Evolutionary conservation across 768 basidiomycete species (phyloP).

Genomic region (Phlegmacium glaucopus): DNA sequence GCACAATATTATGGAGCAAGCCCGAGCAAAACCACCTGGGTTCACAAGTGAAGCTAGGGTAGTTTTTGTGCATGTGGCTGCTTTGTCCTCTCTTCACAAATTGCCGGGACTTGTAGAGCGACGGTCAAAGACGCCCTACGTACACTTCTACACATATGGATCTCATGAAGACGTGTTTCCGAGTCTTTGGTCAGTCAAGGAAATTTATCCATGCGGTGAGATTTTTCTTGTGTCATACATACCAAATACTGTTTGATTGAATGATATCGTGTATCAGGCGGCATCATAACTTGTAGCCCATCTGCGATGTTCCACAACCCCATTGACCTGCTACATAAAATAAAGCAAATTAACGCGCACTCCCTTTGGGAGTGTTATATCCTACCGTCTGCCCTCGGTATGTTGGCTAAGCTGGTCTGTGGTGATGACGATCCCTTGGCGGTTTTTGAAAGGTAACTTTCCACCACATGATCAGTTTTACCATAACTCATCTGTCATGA

Average conservation of each 20-base stretch:
- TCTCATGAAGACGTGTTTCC: constrained; percentile 52
- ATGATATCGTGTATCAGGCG: constrained; percentile 41
- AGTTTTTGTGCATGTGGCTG: constrained; percentile 66
- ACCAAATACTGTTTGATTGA: no score
- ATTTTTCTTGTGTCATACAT: not conserved
- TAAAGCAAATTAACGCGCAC: constrained; percentile 52
- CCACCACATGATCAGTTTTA: not conserved
- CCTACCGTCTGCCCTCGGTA: constrained; percentile 59
- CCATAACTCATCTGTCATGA: not conserved
- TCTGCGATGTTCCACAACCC: constrained; percentile 55
- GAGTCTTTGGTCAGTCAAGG: constrained; percentile 56
- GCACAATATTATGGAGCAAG: constrained; percentile 39
- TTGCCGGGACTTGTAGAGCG: constrained; percentile 49
- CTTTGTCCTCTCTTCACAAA: constrained; percentile 44
- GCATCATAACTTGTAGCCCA: constrained; percentile 69
- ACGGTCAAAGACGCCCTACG: constrained; percentile 37
- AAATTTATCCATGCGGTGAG: constrained; percentile 68
- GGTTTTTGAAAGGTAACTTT: constrained; percentile 37
- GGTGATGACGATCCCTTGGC: constrained; percentile 36
- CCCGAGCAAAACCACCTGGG: constrained; percentile 35
- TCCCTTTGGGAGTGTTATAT: constrained; percentile 70
- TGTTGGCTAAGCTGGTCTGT: constrained; percentile 41
- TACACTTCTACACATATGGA: constrained; percentile 69
- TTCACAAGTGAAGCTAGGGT: constrained; percentile 39
- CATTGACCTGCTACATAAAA: constrained; percentile 40